Evolutionary conservation across 805 yeast genomes (phyloP).

Genomic region (Debaryomyces maramus): DNA sequence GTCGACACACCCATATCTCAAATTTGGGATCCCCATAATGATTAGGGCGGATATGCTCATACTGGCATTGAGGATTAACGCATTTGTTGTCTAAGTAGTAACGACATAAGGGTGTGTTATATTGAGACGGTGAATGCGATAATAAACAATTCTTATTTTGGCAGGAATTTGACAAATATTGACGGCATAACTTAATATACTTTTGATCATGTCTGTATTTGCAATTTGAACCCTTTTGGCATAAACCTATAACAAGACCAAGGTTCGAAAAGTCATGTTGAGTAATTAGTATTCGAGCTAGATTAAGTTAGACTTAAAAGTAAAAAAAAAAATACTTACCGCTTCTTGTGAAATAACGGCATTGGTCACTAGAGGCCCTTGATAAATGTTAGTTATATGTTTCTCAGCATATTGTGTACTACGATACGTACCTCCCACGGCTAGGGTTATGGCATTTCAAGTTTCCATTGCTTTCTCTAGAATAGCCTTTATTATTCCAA

Average conservation of each 20-base stretch:
- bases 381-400: neutral
- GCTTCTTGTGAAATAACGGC: conserved; percentile 38
- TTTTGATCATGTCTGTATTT: conserved; percentile 51
- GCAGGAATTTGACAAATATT: conserved; percentile 50
- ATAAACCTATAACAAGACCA: conserved; percentile 41
- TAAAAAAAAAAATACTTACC: conserved; percentile 28
- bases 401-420: no score
- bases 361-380: conserved; percentile 17
- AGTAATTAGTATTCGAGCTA: conserved; percentile 13
- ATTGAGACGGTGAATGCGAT: conserved; percentile 58
- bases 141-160: conserved; percentile 47
- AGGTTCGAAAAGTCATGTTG: conserved; percentile 18
- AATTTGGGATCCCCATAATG: conserved; percentile 43
- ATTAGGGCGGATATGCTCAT: conserved; percentile 46
- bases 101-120: conserved; percentile 49
- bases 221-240: conserved; percentile 55
- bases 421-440: conserved; percentile 16
- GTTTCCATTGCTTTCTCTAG: conserved; percentile 25
- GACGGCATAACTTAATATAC: conserved; percentile 57
- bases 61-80: conserved; percentile 51
- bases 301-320: neutral
- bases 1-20: conserved; percentile 56
- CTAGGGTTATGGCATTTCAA: conserved; percentile 17
- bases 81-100: conserved; percentile 28
- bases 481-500: conserved; percentile 35